A percentile compares a stretch with the other conserved stretches of the same genome.
phyloP scores from a whole-genome alignment of 2,329 filamentous ascomycete genomes.

The Botryotinia calthae region DNA sequence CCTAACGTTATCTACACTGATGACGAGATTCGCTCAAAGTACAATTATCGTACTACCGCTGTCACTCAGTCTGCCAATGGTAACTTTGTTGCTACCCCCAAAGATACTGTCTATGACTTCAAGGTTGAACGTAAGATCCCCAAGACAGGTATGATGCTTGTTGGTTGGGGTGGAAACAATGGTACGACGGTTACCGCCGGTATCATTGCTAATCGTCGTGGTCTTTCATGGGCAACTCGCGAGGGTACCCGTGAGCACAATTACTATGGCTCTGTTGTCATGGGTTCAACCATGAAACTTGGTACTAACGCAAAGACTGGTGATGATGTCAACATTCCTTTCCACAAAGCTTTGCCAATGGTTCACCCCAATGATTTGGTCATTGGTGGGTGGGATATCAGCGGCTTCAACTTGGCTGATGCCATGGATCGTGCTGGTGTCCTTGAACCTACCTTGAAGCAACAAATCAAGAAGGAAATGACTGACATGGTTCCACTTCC shows the following conservation, averaged over 20 bases:
- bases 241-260: slow-evolving; percentile 83
- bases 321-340: slow-evolving; percentile 92
- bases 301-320: slow-evolving; percentile 80
- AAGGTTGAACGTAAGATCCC: slow-evolving; percentile 92
- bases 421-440: slow-evolving; percentile 96
- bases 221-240: slow-evolving; percentile 88
- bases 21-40: slow-evolving; percentile 84
- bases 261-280: slow-evolving; percentile 97
- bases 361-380: slow-evolving; percentile 94
- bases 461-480: slow-evolving; percentile 90
- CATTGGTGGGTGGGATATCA: slow-evolving; percentile 97
- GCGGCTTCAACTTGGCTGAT: slow-evolving; percentile 79
- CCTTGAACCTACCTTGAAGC: slow-evolving; percentile 91
- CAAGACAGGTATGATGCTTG: slow-evolving; percentile 94
- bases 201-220: slow-evolving; percentile 90
- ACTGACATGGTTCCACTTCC: slow-evolving; percentile 81
- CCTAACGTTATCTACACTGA: slow-evolving; percentile 92
- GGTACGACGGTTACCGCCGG: slow-evolving; percentile 95
- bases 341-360: slow-evolving; percentile 93
- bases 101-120: slow-evolving; percentile 93
- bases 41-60: slow-evolving; percentile 92
- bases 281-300: slow-evolving; percentile 96
- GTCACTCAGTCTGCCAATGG: slow-evolving; percentile 68
- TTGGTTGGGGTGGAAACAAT: slow-evolving; percentile 98
- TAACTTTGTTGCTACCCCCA: slow-evolving; percentile 78